These are phyloP conservation scores for Hygrophila difformis DNA, from an alignment of 257 asterid genomes.

Conservation along the genomic window DNA sequence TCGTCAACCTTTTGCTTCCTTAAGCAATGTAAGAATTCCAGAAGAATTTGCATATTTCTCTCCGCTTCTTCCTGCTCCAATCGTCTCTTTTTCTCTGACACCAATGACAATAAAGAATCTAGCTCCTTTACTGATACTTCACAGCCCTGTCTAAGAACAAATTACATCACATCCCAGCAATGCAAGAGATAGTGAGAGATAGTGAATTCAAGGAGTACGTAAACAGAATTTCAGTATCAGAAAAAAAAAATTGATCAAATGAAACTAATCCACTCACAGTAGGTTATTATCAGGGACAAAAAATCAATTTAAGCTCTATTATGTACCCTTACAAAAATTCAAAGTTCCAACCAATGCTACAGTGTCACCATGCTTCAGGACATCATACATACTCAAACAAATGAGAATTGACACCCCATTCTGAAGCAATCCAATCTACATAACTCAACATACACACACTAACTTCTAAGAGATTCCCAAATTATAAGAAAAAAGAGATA, in stretches of 20 bases:
- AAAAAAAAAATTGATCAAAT: too few relatives aligned
- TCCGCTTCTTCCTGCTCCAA: conserved; percentile 84
- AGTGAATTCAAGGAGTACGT: background rate
- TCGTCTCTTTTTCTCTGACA: conserved; percentile 63
- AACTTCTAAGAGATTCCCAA: too few relatives aligned
- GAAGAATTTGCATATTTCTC: conserved; percentile 66
- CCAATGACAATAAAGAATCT: conserved; percentile 42
- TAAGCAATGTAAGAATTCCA: conserved; percentile 56
- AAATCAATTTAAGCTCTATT: background rate
- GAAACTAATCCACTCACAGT: too few relatives aligned
- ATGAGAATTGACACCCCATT: too few relatives aligned
- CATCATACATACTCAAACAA: too few relatives aligned
- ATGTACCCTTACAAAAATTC: background rate
- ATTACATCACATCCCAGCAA: conserved; percentile 3
- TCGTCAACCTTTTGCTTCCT: conserved; percentile 57
- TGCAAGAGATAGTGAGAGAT: background rate
- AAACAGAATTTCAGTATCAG: background rate
- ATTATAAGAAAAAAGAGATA: too few relatives aligned
- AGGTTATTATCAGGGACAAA: too few relatives aligned
- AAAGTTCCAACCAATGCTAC: too few relatives aligned
- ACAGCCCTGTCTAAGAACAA: conserved; percentile 64
- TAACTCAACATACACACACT: too few relatives aligned
- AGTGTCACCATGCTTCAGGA: too few relatives aligned
- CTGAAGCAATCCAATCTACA: too few relatives aligned
- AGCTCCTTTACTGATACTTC: conserved; percentile 67